A percentile compares a stretch with the other conserved stretches of the same genome.
Conservation (phyloP, 495 filamentous ascomycete species). For the Aspergillus diversus region DNA sequence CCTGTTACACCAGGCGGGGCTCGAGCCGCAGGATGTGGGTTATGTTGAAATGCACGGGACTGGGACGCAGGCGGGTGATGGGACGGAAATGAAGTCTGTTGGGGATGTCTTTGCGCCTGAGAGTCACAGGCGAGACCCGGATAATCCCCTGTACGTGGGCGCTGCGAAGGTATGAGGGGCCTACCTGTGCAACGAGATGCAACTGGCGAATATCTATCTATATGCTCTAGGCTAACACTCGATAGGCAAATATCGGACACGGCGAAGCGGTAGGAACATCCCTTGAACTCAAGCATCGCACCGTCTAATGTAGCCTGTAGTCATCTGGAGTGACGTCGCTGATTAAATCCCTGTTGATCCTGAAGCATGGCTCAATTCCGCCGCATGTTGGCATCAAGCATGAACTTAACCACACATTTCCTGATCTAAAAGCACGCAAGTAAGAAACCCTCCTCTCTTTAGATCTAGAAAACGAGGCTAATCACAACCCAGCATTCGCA, state of each 20-base stretch:
- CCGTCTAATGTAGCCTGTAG: neutral
- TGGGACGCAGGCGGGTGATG: slow-evolving; percentile 48
- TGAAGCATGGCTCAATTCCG: slow-evolving; percentile 34
- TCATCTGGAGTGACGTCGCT: slow-evolving; percentile 33
- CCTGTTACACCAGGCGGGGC: slow-evolving; percentile 46
- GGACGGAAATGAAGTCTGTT: slow-evolving; percentile 36
- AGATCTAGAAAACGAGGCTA: neutral
- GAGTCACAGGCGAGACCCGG: neutral
- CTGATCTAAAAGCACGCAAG: slow-evolving; percentile 30
- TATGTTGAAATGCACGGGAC: slow-evolving; percentile 57
- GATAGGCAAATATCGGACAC: slow-evolving; percentile 44
- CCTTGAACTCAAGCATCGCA: neutral
- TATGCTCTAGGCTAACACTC: too few relatives aligned
- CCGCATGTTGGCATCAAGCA: slow-evolving; percentile 47
- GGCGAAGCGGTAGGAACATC: slow-evolving; percentile 29
- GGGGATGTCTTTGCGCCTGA: slow-evolving; percentile 3
- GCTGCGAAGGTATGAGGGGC: slow-evolving; percentile 23
- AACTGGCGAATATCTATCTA: too few relatives aligned
- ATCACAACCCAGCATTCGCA: slow-evolving; percentile 26
- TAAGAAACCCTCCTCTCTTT: too few relatives aligned
- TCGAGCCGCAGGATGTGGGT: slow-evolving; percentile 51
- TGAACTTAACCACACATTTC: slow-evolving; percentile 40
- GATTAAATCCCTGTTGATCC: slow-evolving; percentile 38
- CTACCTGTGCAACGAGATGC: too few relatives aligned
- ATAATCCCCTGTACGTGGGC: slow-evolving; percentile 27